Conservation (phyloP, 768 basidiomycete species). For the Kwoniella botswanensis region DNA sequence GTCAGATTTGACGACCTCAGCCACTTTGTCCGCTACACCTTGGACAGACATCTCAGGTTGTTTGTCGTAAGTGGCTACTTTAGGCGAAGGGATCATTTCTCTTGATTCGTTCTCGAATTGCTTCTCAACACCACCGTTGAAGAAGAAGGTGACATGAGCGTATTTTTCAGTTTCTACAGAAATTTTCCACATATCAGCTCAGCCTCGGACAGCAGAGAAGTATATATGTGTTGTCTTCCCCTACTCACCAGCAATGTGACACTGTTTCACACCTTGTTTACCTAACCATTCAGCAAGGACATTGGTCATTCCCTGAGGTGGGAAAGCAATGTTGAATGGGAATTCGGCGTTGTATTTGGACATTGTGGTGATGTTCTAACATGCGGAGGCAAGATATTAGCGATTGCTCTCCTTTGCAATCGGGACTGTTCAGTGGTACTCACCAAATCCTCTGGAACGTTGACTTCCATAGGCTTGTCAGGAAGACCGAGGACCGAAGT, state of each 20-base stretch:
- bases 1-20: slow-evolving; percentile 72
- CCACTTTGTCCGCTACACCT: slow-evolving; percentile 88
- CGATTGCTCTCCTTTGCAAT: no score
- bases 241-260: slow-evolving; percentile 76
- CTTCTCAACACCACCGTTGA: slow-evolving; percentile 95
- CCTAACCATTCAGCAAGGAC: slow-evolving; percentile 91
- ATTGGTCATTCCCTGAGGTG: slow-evolving; percentile 91
- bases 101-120: slow-evolving; percentile 83
- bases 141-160: slow-evolving; percentile 97
- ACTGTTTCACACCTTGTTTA: slow-evolving; percentile 78
- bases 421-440: slow-evolving; percentile 42
- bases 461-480: slow-evolving; percentile 82
- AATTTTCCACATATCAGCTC: background rate
- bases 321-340: slow-evolving; percentile 87
- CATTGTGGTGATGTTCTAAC: slow-evolving; percentile 87
- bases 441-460: slow-evolving; percentile 79
- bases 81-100: slow-evolving; percentile 87
- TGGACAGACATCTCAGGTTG: slow-evolving; percentile 88
- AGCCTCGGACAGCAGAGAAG: no score
- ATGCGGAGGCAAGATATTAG: no score
- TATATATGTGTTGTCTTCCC: no score
- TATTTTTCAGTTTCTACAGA: slow-evolving; percentile 92
- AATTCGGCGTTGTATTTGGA: slow-evolving; percentile 89
- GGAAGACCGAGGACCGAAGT: slow-evolving; percentile 76
- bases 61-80: slow-evolving; percentile 92